These are phyloP conservation scores for Microdochium nivale DNA, from an alignment of 2,329 filamentous ascomycete species.

Conservation along the genomic window DNA sequence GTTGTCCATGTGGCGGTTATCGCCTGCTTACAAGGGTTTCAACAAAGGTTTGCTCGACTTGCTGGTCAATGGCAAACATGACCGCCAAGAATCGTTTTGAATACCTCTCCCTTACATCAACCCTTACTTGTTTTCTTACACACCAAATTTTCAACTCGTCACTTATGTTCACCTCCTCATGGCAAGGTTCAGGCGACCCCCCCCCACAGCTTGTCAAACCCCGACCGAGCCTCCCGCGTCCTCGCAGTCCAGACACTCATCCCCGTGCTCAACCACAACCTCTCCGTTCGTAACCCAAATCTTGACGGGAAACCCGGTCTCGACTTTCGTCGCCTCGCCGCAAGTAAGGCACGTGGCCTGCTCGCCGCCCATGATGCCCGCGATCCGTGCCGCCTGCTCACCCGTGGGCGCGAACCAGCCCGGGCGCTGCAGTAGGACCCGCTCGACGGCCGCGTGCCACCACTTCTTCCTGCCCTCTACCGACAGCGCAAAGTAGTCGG, in stretches of 20 bases:
- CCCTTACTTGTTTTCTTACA: no score
- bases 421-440: background rate
- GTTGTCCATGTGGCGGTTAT: constrained; percentile 32
- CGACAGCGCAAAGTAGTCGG: background rate
- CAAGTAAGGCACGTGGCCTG: background rate
- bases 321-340: background rate
- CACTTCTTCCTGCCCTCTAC: background rate
- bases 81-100: no score
- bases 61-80: no score
- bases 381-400: background rate
- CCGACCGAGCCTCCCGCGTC: no score
- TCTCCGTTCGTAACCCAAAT: background rate
- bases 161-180: no score
- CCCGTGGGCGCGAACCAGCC: background rate
- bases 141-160: no score
- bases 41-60: no score
- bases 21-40: no score
- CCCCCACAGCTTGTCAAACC: no score
- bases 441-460: background rate
- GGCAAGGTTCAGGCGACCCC: no score
- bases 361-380: background rate
- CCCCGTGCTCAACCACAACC: background rate
- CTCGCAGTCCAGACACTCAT: background rate
- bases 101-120: no score
- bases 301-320: background rate